These are phyloP conservation scores for Aspergillus sparsus DNA, from an alignment of 495 filamentous ascomycete genomes.

Conservation along the genomic window DNA sequence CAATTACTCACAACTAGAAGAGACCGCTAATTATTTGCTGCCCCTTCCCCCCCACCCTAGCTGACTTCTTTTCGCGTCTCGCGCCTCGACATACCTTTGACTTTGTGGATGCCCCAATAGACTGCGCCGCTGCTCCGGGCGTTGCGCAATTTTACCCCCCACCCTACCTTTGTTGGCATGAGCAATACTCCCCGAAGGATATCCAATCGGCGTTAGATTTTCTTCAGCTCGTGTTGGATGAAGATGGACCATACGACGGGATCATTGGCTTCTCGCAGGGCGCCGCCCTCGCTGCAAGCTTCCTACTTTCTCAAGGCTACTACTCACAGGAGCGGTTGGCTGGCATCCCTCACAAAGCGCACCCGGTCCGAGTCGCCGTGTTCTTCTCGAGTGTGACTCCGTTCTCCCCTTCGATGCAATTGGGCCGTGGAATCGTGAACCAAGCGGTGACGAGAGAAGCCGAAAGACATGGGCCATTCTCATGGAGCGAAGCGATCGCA, in stretches of 20 bases:
- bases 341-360: not conserved
- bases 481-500: not conserved
- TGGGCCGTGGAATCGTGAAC: not conserved
- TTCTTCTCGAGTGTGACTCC: not conserved
- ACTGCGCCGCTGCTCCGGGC: not conserved
- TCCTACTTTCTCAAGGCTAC: not conserved
- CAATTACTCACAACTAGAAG: no score
- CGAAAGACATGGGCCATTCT: not conserved
- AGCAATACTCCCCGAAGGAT: not conserved
- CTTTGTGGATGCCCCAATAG: conserved; percentile 4
- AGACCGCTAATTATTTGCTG: not conserved
- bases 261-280: conserved; percentile 3
- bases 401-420: not conserved
- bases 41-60: not conserved
- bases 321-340: not conserved
- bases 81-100: not conserved
- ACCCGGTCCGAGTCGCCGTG: not conserved
- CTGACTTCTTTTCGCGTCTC: conserved; percentile 1
- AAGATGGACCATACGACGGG: not conserved
- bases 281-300: conserved; percentile 1
- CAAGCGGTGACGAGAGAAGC: not conserved
- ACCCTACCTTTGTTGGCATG: conserved; percentile 3
- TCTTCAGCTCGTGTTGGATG: not conserved
- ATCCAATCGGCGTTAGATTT: not conserved
- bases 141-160: conserved; percentile 1